Conservation (phyloP, 2,329 filamentous ascomycete species). For the Neofusicoccum sp. region DNA sequence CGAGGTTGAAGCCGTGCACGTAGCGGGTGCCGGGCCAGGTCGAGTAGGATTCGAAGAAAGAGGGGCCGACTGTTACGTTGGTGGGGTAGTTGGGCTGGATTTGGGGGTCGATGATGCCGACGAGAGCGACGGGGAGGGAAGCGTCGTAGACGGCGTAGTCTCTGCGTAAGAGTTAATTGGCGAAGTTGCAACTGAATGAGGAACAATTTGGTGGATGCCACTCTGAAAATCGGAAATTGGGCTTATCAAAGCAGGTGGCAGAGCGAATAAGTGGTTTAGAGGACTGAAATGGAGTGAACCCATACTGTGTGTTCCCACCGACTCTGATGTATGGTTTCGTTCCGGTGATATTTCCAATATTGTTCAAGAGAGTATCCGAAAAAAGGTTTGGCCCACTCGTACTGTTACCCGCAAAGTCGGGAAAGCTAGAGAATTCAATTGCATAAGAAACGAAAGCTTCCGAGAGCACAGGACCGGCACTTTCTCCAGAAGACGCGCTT, state of each 20-base stretch:
- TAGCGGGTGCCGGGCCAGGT: conserved; percentile 58
- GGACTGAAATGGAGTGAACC: neutral
- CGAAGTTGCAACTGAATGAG: neutral
- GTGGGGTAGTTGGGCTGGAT: conserved; percentile 60
- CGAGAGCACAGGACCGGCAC: conserved; percentile 30
- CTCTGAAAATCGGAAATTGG: too few relatives aligned
- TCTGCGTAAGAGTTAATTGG: conserved; percentile 22
- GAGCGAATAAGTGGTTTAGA: neutral
- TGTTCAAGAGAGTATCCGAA: conserved; percentile 59
- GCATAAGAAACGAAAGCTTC: conserved; percentile 53
- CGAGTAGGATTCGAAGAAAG: conserved; percentile 62
- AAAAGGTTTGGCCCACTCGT: conserved; percentile 56
- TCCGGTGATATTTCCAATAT: conserved; percentile 54
- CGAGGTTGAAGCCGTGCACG: conserved; percentile 62
- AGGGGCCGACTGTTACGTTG: conserved; percentile 59
- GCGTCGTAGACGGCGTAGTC: conserved; percentile 62
- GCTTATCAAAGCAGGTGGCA: too few relatives aligned
- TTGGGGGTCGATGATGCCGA: conserved; percentile 52
- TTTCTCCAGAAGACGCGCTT: neutral
- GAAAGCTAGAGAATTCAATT: conserved; percentile 54
- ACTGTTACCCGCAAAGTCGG: conserved; percentile 55
- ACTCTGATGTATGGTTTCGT: conserved; percentile 61
- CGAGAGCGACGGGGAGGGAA: conserved; percentile 49
- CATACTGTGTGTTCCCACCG: conserved; percentile 62
- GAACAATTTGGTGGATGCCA: neutral